A percentile compares a stretch with the other conserved stretches of the same genome.
These are phyloP conservation scores for Phaffomyces thermotolerans DNA, from an alignment of 805 yeast species.

Conservation along the genomic window DNA sequence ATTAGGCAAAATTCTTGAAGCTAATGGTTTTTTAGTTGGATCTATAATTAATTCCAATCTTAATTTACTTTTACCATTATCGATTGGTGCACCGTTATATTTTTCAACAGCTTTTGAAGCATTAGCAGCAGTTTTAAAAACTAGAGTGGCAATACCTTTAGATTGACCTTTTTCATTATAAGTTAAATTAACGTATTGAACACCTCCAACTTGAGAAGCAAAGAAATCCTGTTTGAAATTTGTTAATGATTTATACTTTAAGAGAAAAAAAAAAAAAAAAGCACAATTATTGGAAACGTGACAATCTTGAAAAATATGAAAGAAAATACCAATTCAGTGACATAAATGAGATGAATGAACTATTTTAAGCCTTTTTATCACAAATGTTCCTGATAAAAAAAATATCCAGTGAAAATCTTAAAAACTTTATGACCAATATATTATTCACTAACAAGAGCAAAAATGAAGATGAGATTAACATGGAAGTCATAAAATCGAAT, in stretches of 20 bases:
- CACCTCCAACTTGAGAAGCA: constrained; percentile 80
- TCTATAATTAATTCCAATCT: constrained; percentile 78
- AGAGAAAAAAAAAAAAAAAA: not conserved
- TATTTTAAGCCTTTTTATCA: not conserved
- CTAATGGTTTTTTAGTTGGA: constrained; percentile 69
- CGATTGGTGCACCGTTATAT: constrained; percentile 91
- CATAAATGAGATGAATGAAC: not conserved
- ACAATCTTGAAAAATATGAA: not conserved
- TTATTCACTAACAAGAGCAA: not conserved
- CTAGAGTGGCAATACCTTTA: constrained; percentile 84
- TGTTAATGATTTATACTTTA: constrained; percentile 5
- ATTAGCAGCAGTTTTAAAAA: constrained; percentile 58
- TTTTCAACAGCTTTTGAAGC: constrained; percentile 76
- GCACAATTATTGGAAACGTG: not conserved
- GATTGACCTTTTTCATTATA: constrained; percentile 87
- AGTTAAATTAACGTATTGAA: constrained; percentile 58
- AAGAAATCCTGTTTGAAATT: constrained; percentile 66
- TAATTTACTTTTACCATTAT: constrained; percentile 72
- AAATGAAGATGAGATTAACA: not conserved
- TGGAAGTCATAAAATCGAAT: not conserved
- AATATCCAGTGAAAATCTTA: not conserved
- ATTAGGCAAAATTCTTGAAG: constrained; percentile 63
- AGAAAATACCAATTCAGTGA: not conserved
- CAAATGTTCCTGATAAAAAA: not conserved
- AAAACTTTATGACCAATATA: not conserved